Conservation (phyloP, 2,329 filamentous ascomycete species). For the Clarireedia homoeocarpa region DNA sequence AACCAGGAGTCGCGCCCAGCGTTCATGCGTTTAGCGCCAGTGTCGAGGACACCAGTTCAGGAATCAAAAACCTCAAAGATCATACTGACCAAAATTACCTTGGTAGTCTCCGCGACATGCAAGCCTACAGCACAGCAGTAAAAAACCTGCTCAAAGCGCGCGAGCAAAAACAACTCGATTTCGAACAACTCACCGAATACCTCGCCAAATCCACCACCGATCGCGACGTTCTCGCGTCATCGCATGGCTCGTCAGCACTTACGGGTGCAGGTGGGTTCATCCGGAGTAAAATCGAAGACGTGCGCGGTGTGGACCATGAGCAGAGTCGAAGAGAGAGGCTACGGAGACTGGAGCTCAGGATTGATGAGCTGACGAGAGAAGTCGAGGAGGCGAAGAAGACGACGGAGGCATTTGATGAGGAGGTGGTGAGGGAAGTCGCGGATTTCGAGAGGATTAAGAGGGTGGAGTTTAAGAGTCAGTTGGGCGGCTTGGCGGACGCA, state of each 20-base stretch:
- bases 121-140: conserved; percentile 81
- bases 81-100: conserved; percentile 95
- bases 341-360: conserved; percentile 83
- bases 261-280: conserved; percentile 80
- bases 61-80: conserved; percentile 75
- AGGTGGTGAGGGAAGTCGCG: conserved; percentile 84
- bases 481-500: conserved; percentile 74
- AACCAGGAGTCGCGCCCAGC: conserved; percentile 75
- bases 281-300: conserved; percentile 90
- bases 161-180: conserved; percentile 97
- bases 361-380: conserved; percentile 83
- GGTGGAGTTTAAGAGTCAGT: conserved; percentile 79
- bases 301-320: conserved; percentile 93
- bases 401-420: conserved; percentile 90
- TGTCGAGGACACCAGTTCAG: conserved; percentile 73
- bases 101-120: conserved; percentile 87
- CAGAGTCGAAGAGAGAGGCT: conserved; percentile 79
- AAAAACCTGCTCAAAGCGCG: conserved; percentile 85
- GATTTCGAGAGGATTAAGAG: conserved; percentile 98
- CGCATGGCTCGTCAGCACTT: conserved; percentile 52
- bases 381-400: conserved; percentile 82
- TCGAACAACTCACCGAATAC: conserved; percentile 92
- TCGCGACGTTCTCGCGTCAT: conserved; percentile 59
- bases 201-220: conserved; percentile 84
- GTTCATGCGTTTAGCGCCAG: conserved; percentile 81